Evolutionary conservation across 164 flowering plant genomes (phyloP).

Genomic region (Echeveria elegans): DNA sequence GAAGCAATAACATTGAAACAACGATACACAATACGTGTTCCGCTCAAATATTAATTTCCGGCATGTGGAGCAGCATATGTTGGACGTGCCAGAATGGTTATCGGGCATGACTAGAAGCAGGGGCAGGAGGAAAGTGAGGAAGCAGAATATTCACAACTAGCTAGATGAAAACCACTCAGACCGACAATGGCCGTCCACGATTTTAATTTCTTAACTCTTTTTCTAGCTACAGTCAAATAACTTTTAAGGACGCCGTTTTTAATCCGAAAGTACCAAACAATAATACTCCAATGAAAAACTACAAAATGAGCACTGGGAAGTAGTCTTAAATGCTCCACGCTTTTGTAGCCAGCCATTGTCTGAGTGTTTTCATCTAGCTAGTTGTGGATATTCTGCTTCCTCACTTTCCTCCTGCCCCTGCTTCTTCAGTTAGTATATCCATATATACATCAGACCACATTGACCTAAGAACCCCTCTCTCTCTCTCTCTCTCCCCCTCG

Average conservation of each 20-base stretch:
- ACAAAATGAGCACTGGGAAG: too few relatives aligned
- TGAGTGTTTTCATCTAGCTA: not conserved
- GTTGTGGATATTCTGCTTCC: slow-evolving; percentile 5
- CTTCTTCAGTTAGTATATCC: slow-evolving; percentile 6
- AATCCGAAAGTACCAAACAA: slow-evolving; percentile 32
- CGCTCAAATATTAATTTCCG: too few relatives aligned
- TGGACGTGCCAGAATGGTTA: slow-evolving; percentile 99
- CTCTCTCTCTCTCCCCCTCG: not conserved
- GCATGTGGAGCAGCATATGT: slow-evolving; percentile 14
- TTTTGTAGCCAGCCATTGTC: not conserved
- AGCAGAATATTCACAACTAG: slow-evolving; percentile 4
- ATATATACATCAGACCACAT: slow-evolving; percentile 1
- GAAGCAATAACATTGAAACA: too few relatives aligned
- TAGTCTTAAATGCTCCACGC: not conserved
- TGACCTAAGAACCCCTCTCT: not conserved
- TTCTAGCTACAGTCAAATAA: too few relatives aligned
- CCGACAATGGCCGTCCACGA: not conserved
- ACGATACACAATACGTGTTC: not conserved
- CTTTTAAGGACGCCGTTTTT: slow-evolving; percentile 90
- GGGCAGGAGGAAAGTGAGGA: slow-evolving; percentile 5
- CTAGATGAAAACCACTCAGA: slow-evolving; percentile 22
- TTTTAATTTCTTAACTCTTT: too few relatives aligned
- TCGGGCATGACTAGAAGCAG: slow-evolving; percentile 76
- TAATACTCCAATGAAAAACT: too few relatives aligned
- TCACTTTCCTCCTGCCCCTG: slow-evolving; percentile 1